A percentile compares a stretch with the other conserved stretches of the same genome.
Evolutionary conservation across 2,329 filamentous ascomycete species (phyloP).

Genomic region (Paradendryphiella salina): DNA sequence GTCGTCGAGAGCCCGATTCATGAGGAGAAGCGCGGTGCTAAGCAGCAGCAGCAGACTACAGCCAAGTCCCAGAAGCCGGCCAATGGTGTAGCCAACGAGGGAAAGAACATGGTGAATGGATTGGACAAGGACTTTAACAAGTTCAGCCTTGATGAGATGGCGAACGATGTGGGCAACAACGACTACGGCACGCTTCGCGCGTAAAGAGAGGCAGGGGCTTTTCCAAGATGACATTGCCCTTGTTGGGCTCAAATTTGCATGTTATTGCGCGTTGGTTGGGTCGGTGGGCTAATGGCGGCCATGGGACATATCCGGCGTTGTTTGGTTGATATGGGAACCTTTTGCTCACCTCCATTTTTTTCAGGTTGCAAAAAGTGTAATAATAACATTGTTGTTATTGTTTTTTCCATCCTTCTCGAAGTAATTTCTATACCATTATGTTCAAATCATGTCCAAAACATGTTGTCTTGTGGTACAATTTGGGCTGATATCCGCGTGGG

Average conservation of each 20-base stretch:
- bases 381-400: too few species aligned
- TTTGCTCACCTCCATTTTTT: background rate
- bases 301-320: background rate
- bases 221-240: background rate
- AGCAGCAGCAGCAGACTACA: too few species aligned
- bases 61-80: background rate
- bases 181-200: constrained; percentile 37
- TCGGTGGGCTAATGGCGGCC: background rate
- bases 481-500: too few species aligned
- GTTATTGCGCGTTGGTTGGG: background rate
- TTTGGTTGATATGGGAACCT: too few species aligned
- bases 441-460: too few species aligned
- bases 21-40: background rate
- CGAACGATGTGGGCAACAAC: constrained; percentile 35
- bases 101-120: constrained; percentile 24
- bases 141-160: constrained; percentile 34
- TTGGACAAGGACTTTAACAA: constrained; percentile 31
- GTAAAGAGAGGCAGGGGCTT: background rate
- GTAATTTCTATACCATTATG: too few species aligned
- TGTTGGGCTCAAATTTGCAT: constrained; percentile 13
- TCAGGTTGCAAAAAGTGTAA: background rate
- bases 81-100: constrained; percentile 5
- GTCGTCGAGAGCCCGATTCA: constrained; percentile 29
- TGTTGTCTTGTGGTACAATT: too few species aligned
- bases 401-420: too few species aligned